phyloP scores from a whole-genome alignment of 768 basidiomycete genomes.

The Ephemerocybe angulata region DNA sequence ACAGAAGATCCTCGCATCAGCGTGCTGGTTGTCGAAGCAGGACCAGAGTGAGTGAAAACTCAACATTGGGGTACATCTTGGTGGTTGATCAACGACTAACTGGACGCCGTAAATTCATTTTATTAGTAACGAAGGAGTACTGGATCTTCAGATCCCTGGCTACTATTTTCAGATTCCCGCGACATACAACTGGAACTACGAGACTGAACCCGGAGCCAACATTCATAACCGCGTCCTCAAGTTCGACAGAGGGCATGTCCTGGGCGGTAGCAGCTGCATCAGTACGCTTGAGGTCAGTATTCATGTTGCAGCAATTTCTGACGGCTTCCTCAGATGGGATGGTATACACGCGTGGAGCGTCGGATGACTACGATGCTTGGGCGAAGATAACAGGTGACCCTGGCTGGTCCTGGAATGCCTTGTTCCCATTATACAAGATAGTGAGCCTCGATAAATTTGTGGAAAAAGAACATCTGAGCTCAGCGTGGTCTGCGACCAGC shows the following conservation, averaged over 20 bases:
- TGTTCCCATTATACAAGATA: constrained; percentile 22
- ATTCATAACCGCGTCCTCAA: constrained; percentile 8
- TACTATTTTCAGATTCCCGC: not conserved
- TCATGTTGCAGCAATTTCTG: not conserved
- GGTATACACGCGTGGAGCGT: constrained; percentile 28
- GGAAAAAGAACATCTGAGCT: not conserved
- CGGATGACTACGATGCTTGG: constrained; percentile 51
- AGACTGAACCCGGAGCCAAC: constrained; percentile 10
- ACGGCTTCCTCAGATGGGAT: constrained; percentile 17
- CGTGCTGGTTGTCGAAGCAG: constrained; percentile 41
- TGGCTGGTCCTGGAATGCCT: constrained; percentile 36
- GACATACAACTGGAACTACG: constrained; percentile 15
- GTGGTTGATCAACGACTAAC: not conserved
- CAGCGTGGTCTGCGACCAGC: constrained; percentile 20
- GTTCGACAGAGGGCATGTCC: constrained; percentile 12
- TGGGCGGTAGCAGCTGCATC: constrained; percentile 17
- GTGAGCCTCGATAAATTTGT: constrained; percentile 9
- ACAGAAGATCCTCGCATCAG: constrained; percentile 32
- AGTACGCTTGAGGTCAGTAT: constrained; percentile 16
- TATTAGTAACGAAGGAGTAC: constrained; percentile 13
- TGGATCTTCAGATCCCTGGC: constrained; percentile 14
- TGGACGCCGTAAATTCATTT: not conserved
- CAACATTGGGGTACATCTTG: not conserved
- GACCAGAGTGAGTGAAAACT: constrained; percentile 18
- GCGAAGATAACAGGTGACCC: constrained; percentile 41